Evolutionary conservation across 1,284 basidiomycete species (phyloP), one percentile per base, ranked within the genome.

Genomic region (Volvariella volvacea): DNA sequence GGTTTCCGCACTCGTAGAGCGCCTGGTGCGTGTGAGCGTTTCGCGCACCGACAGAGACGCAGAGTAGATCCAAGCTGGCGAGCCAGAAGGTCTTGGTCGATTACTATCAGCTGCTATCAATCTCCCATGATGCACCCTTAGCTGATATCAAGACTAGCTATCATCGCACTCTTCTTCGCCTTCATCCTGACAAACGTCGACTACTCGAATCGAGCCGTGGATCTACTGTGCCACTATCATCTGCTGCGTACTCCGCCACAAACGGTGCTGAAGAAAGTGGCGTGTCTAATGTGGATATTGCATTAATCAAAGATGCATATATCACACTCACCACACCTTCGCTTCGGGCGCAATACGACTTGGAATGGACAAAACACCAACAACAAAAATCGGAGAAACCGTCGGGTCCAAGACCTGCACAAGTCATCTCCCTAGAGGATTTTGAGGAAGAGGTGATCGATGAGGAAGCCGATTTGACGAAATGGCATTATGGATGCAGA

Each of bases 371-470:
- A 46, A 51, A 53, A 31, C n/a, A n/a, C n/a, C 21, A 43, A 17
- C 31, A 36, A 40, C 46, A 45, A 14, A 49, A 52, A 22, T 28
- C 28, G 10, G 36, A 42, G 2, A 37, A 45, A 7, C 38, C 47
- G 14, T 41, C 50, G 14, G 67, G 64, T 3, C 76, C 80, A 15
- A 67, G 87, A 44, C 85, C 87, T 2, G 85, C 87, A 0, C 80
- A 88, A 50, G 64, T 86, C n/a, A 62, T 89, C 19, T 88, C 86
- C 1, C 65, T 89, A 19, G 83, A 85, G 44, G 84, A 87, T 0
- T 88, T 88, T 52, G 56, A 61, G 16, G 62, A 68, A 45, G 58
- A 60, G 3, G 50, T 47, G 2, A 33, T 42, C 2, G 36, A 17
- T 28, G 39, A 22, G 9, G 33, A 31, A 15, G 52, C 48, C 4